phyloP scores from a whole-genome alignment of 306 rosid genomes.

The Cicer judaicum region DNA sequence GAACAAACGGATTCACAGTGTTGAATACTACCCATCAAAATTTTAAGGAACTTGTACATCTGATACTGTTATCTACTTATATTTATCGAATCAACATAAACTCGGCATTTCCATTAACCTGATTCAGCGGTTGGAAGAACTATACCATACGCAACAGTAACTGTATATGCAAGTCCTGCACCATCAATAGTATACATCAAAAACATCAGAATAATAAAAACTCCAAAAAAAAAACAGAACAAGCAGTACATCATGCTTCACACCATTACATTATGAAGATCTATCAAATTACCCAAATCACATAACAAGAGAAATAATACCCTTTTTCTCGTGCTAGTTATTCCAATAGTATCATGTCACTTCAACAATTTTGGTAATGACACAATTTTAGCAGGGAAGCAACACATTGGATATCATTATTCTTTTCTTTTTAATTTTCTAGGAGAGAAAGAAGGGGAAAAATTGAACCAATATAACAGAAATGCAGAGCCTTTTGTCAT shows the following conservation, averaged over 20 bases:
- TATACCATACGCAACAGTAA: conserved; percentile 11
- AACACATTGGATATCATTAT: conserved; percentile 27
- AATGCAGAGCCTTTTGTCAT: background rate
- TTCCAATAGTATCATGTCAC: conserved; percentile 22
- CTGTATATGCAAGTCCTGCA: conserved; percentile 46
- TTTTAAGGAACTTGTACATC: conserved; percentile 40
- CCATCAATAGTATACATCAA: conserved; percentile 35
- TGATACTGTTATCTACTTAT: conserved; percentile 17
- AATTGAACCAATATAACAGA: conserved; percentile 3
- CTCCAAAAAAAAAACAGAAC: background rate
- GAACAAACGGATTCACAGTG: conserved; percentile 22
- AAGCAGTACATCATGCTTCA: conserved; percentile 3
- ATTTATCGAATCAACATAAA: conserved; percentile 33
- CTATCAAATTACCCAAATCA: background rate
- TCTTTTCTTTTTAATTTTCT: background rate
- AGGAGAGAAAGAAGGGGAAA: background rate
- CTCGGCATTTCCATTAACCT: conserved; percentile 35
- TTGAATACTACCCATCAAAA: conserved; percentile 44
- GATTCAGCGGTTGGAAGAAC: conserved; percentile 28
- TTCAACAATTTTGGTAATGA: conserved; percentile 15
- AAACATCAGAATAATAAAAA: conserved; percentile 22
- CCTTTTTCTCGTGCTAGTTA: background rate
- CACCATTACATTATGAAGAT: background rate
- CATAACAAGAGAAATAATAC: background rate
- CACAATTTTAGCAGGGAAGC: conserved; percentile 15